A percentile compares a stretch with the other conserved stretches of the same genome.
phyloP scores from a whole-genome alignment of 257 asterid species.

The Solanum verrucosum region DNA sequence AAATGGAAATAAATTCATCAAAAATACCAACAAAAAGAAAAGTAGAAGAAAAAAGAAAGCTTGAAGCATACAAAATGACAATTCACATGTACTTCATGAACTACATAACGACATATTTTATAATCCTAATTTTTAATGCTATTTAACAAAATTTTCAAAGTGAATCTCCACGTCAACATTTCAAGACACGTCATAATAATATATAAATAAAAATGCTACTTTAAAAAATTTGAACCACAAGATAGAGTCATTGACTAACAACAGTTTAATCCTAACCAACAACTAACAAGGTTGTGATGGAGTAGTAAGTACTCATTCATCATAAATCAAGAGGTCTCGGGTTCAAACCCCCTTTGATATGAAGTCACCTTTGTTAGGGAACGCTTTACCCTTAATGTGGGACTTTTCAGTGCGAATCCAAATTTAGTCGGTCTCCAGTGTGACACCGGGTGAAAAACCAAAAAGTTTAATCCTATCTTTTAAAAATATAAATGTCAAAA shows the following conservation, averaged over 20 bases:
- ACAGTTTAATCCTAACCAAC: neutral
- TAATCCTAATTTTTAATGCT: neutral
- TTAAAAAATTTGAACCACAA: neutral
- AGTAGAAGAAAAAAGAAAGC: neutral
- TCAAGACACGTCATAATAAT: neutral
- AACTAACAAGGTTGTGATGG: too few species aligned
- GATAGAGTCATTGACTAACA: neutral
- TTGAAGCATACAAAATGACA: neutral
- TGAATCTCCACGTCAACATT: neutral
- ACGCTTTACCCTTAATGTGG: fast-evolving
- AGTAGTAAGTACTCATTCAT: too few species aligned
- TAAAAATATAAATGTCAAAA: neutral
- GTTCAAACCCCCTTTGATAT: too few species aligned
- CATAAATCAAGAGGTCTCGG: too few species aligned
- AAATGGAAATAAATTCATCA: neutral
- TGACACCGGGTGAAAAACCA: too few species aligned
- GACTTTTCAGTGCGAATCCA: too few species aligned
- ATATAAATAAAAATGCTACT: neutral
- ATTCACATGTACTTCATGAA: slow-evolving; percentile 1
- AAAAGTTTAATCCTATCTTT: neutral
- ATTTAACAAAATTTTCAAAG: neutral
- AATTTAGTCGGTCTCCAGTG: too few species aligned
- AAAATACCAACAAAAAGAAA: neutral
- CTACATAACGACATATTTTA: neutral
- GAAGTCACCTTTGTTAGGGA: too few species aligned